Evolutionary conservation across 177 flowering plant genomes (phyloP).

Genomic region (Vitis hybrid): DNA sequence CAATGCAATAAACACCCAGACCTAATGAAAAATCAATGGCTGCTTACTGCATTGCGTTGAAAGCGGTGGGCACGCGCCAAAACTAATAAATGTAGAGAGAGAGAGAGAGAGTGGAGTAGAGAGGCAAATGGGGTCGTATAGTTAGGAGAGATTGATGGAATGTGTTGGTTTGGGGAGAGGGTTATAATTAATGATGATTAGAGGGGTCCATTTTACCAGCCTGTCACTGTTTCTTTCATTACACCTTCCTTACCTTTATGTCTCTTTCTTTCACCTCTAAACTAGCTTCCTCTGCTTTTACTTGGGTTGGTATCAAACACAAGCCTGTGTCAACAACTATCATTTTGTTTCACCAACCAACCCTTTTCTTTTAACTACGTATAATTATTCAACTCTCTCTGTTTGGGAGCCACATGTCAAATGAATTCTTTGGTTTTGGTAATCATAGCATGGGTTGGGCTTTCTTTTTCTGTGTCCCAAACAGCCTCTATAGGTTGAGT

Average conservation of each 20-base stretch:
- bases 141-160: constrained; percentile 31
- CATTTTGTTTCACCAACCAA: constrained; percentile 15
- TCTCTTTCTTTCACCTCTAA: constrained; percentile 12
- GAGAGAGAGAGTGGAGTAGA: too few species aligned
- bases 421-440: too few species aligned
- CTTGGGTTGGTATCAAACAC: constrained; percentile 4
- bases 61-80: too few species aligned
- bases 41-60: too few species aligned
- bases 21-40: too few species aligned
- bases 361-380: not conserved
- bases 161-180: constrained; percentile 17
- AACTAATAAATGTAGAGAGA: too few species aligned
- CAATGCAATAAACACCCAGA: too few species aligned
- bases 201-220: constrained; percentile 33
- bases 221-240: constrained; percentile 22
- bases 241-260: not conserved
- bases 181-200: constrained; percentile 20
- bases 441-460: not conserved
- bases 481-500: not conserved
- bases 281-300: constrained; percentile 14
- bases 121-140: constrained; percentile 11
- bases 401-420: not conserved
- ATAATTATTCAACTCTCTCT: not conserved
- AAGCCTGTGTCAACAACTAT: not conserved
- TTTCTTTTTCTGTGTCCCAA: not conserved